phyloP scores from a whole-genome alignment of 2,329 filamentous ascomycete species.

The Colletotrichum sp. region DNA sequence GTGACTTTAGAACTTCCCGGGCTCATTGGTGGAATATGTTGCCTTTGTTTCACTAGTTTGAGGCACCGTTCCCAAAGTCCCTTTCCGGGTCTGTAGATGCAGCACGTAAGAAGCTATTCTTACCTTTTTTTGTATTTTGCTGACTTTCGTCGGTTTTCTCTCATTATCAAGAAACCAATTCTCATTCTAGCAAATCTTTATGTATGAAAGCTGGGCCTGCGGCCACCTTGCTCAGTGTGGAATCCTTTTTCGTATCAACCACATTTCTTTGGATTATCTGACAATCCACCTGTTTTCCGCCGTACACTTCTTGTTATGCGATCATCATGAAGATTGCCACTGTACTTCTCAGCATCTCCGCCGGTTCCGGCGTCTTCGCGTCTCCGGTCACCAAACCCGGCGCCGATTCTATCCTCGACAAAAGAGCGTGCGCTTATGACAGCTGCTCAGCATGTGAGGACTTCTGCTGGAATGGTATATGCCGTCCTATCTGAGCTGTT shows the following conservation, averaged over 20 bases:
- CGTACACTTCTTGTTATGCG: not conserved
- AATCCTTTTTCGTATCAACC: rapidly evolving
- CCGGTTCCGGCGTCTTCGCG: not conserved
- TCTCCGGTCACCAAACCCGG: not conserved
- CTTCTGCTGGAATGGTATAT: not conserved
- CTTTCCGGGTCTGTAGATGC: not conserved
- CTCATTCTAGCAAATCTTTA: not conserved
- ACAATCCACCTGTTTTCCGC: not conserved
- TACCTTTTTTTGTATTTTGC: not conserved
- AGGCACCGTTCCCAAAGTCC: not conserved
- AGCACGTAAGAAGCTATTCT: not conserved
- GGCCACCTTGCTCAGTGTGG: rapidly evolving
- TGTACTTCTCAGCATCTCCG: not conserved
- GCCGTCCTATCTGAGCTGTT: rapidly evolving
- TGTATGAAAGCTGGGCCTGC: not conserved
- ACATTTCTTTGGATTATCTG: not conserved
- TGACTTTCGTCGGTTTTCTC: not conserved
- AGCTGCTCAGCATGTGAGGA: not conserved
- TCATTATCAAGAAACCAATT: not conserved
- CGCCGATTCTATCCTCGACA: not conserved
- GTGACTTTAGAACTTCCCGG: not conserved
- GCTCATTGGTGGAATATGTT: not conserved
- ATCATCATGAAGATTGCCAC: not conserved
- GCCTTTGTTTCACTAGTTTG: not conserved
- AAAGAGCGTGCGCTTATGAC: not conserved